Conservation (phyloP, 768 basidiomycete species). For the Kwoniella dendrophila region DNA sequence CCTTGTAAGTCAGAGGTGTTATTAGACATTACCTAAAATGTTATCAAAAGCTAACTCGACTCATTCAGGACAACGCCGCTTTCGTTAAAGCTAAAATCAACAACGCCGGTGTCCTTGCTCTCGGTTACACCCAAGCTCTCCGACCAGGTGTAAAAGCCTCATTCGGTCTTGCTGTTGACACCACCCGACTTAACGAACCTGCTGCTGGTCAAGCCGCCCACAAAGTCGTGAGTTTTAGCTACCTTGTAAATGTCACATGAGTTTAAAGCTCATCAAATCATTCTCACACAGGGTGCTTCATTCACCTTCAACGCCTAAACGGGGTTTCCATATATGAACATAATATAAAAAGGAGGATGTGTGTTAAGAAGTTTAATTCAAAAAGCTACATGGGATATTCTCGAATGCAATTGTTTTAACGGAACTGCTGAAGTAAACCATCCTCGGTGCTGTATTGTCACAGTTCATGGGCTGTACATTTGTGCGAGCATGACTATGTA, state of each 20-base stretch:
- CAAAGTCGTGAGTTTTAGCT: slow-evolving; percentile 52
- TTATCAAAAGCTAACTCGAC: neutral
- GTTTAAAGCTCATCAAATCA: neutral
- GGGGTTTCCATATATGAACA: slow-evolving; percentile 7
- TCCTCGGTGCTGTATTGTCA: too few relatives aligned
- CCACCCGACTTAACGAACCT: slow-evolving; percentile 79
- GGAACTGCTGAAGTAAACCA: too few relatives aligned
- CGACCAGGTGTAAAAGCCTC: slow-evolving; percentile 61
- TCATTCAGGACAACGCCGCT: slow-evolving; percentile 78
- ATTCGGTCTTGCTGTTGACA: slow-evolving; percentile 94
- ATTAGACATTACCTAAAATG: slow-evolving; percentile 4
- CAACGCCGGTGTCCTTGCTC: slow-evolving; percentile 85
- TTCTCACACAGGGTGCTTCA: slow-evolving; percentile 47
- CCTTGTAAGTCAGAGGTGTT: slow-evolving; percentile 57
- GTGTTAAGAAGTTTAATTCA: neutral
- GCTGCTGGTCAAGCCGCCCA: slow-evolving; percentile 55
- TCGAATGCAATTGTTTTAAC: slow-evolving; percentile 8
- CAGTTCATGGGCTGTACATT: too few relatives aligned
- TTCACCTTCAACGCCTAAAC: slow-evolving; percentile 58
- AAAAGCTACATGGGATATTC: slow-evolving; percentile 9
- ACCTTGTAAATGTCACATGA: neutral
- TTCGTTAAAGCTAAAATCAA: slow-evolving; percentile 99
- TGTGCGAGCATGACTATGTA: too few relatives aligned
- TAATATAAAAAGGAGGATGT: slow-evolving; percentile 8
- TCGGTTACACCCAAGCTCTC: slow-evolving; percentile 84